phyloP scores from a whole-genome alignment of 2,329 filamentous ascomycete genomes.

The Exophiala aquamarina region DNA sequence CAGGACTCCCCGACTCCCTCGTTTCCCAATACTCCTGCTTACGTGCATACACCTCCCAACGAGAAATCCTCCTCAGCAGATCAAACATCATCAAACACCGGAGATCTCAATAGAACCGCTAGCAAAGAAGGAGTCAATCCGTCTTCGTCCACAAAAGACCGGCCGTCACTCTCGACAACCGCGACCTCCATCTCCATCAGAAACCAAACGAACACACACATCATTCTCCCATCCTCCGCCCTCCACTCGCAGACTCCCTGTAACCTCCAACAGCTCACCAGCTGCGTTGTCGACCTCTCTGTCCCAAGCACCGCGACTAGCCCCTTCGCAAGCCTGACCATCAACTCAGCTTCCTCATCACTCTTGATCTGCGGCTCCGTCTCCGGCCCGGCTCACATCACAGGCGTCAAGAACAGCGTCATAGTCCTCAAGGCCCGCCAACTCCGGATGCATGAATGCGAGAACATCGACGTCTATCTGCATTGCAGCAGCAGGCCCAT shows the following conservation, averaged over 20 bases:
- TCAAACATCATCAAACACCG: slow-evolving; percentile 33
- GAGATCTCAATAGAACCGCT: slow-evolving; percentile 27
- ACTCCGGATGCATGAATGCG: slow-evolving; percentile 87
- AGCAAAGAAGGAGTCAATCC: slow-evolving; percentile 2
- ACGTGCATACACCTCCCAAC: slow-evolving; percentile 19
- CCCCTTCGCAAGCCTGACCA: slow-evolving; percentile 68
- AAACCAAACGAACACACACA: slow-evolving; percentile 67
- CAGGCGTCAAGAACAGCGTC: slow-evolving; percentile 69
- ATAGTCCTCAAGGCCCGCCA: slow-evolving; percentile 75
- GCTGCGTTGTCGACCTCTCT: slow-evolving; percentile 80
- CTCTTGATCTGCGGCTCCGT: slow-evolving; percentile 78
- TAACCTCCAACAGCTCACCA: slow-evolving; percentile 66
- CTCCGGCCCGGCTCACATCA: slow-evolving; percentile 79
- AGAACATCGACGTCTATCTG: slow-evolving; percentile 79
- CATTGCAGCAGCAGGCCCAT: slow-evolving; percentile 82
- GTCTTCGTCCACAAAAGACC: slow-evolving; percentile 39
- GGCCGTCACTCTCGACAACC: slow-evolving; percentile 62
- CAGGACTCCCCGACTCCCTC: slow-evolving; percentile 27
- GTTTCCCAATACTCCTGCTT: slow-evolving; percentile 27
- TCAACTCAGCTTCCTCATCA: slow-evolving; percentile 69
- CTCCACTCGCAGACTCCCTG: slow-evolving; percentile 71
- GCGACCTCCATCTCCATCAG: slow-evolving; percentile 63
- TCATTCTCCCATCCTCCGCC: slow-evolving; percentile 72
- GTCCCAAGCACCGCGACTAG: slow-evolving; percentile 45
- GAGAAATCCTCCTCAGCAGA: slow-evolving; percentile 39